phyloP scores from a whole-genome alignment of 495 filamentous ascomycete species.

The Penicillium bialowiezense region DNA sequence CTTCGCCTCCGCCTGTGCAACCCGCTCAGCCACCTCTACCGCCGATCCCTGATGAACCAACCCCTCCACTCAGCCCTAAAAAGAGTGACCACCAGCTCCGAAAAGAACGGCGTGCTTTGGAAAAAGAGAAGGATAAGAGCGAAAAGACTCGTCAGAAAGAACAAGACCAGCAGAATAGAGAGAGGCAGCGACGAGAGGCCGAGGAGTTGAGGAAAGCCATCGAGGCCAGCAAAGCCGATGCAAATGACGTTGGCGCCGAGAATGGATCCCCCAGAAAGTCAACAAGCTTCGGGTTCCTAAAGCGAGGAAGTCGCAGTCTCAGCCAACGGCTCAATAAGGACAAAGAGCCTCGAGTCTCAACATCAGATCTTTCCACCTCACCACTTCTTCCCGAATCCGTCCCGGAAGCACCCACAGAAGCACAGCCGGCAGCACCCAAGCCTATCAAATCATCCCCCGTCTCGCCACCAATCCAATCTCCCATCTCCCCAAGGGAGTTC shows the following conservation, averaged over 20 bases:
- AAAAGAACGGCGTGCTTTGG: slow-evolving; percentile 62
- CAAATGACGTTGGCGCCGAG: slow-evolving; percentile 27
- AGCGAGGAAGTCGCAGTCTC: slow-evolving; percentile 59
- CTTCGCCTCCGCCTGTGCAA: slow-evolving; percentile 12
- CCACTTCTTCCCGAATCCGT: slow-evolving; percentile 12
- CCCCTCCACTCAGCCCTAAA: slow-evolving; percentile 30
- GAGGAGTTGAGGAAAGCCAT: slow-evolving; percentile 58
- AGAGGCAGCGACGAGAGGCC: slow-evolving; percentile 52
- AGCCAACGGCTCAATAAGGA: slow-evolving; percentile 43
- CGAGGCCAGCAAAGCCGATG: slow-evolving; percentile 50
- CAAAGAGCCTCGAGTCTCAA: slow-evolving; percentile 33
- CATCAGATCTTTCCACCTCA: slow-evolving; percentile 21
- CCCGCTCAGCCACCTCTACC: slow-evolving; percentile 31
- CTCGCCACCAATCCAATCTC: background rate
- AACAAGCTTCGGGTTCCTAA: slow-evolving; percentile 49
- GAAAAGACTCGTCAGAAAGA: slow-evolving; percentile 66
- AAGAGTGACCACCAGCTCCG: slow-evolving; percentile 46
- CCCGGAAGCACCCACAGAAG: slow-evolving; percentile 15
- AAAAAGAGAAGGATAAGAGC: slow-evolving; percentile 64
- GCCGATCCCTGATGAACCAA: slow-evolving; percentile 34
- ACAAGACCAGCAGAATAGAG: slow-evolving; percentile 45
- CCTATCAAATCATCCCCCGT: background rate
- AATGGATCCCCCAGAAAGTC: slow-evolving; percentile 39
- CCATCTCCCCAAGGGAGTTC: slow-evolving; percentile 13
- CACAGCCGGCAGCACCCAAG: background rate